phyloP scores from a whole-genome alignment of 2,329 filamentous ascomycete species.

The Neospermospora avenae region DNA sequence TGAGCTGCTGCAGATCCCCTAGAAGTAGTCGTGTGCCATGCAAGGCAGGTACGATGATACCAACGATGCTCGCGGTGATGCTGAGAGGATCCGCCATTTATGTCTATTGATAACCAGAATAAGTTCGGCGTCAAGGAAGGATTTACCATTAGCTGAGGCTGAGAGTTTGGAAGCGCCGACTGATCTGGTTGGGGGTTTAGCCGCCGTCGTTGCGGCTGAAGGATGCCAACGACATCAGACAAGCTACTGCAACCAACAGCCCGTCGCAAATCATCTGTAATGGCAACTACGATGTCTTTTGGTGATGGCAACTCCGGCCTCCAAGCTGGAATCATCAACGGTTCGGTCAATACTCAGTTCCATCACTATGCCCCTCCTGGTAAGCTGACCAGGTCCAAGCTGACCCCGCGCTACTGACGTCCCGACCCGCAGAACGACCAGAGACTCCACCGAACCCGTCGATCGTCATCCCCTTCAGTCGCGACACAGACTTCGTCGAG shows the following conservation, averaged over 20 bases:
- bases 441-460: conserved; percentile 25
- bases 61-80: conserved; percentile 33
- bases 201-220: conserved; percentile 21
- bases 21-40: conserved; percentile 34
- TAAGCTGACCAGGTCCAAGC: conserved; percentile 25
- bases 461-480: conserved; percentile 24
- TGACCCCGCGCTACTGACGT: conserved; percentile 21
- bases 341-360: conserved; percentile 22
- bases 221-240: conserved; percentile 18
- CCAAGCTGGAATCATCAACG: conserved; percentile 24
- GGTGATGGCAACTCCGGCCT: conserved; percentile 19
- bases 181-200: conserved; percentile 16
- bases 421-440: conserved; percentile 22
- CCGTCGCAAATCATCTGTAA: conserved; percentile 18
- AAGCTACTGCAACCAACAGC: conserved; percentile 15
- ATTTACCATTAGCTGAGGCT: neutral
- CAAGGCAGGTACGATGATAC: conserved; percentile 34
- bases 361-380: conserved; percentile 25
- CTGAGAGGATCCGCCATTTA: conserved; percentile 31
- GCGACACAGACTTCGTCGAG: conserved; percentile 23
- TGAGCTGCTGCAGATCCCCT: conserved; percentile 35
- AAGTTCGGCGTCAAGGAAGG: neutral
- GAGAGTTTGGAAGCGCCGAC: conserved; percentile 10
- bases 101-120: conserved; percentile 15
- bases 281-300: conserved; percentile 25